These are phyloP conservation scores for Chamaenerion angustifolium DNA, from an alignment of 345 rosid species.

Conservation along the genomic window DNA sequence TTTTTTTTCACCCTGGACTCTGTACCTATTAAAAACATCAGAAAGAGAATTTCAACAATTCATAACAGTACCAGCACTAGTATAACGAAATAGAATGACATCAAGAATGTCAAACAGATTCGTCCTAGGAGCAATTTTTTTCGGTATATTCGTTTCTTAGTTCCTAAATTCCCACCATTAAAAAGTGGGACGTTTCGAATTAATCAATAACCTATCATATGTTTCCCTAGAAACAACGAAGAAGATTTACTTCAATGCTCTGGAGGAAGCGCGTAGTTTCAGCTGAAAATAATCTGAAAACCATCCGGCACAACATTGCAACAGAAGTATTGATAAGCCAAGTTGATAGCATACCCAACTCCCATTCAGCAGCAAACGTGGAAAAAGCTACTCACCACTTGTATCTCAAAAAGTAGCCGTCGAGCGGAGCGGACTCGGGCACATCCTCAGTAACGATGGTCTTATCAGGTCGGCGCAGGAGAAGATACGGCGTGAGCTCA, in stretches of 20 bases:
- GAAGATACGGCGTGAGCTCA: conserved; percentile 87
- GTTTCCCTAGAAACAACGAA: too few species aligned
- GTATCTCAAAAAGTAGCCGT: conserved; percentile 74
- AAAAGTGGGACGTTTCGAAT: too few species aligned
- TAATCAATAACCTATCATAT: too few species aligned
- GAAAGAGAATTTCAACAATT: not conserved
- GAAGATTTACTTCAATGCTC: too few species aligned
- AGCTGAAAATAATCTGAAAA: too few species aligned
- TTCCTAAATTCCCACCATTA: too few species aligned
- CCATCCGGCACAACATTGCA: not conserved
- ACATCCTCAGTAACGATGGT: conserved; percentile 53
- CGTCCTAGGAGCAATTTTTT: too few species aligned
- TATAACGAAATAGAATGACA: not conserved
- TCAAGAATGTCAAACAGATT: too few species aligned
- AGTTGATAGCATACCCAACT: not conserved
- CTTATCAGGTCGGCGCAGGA: conserved; percentile 62
- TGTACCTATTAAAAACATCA: conserved; percentile 41
- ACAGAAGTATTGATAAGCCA: not conserved
- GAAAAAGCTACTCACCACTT: conserved; percentile 50
- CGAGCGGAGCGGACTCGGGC: conserved; percentile 66
- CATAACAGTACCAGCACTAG: not conserved
- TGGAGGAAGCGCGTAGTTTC: too few species aligned
- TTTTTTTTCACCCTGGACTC: conserved; percentile 84
- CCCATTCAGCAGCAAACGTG: not conserved
- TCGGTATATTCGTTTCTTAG: too few species aligned